Evolutionary conservation across 768 basidiomycete species (phyloP), one percentile per base, ranked within the genome.

Genomic region (Filobasidium wieringae): DNA sequence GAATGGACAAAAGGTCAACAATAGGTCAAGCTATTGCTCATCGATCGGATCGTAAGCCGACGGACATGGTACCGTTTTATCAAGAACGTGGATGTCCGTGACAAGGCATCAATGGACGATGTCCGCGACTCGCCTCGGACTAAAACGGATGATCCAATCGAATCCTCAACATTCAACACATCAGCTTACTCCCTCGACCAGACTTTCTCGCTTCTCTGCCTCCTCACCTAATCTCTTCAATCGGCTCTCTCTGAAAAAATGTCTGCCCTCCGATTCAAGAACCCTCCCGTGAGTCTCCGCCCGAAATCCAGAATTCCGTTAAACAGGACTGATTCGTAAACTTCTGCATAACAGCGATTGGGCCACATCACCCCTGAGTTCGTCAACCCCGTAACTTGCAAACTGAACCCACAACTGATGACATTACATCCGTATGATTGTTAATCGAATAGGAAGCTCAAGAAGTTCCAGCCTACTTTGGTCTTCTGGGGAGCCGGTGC

Each of bases 401-500:
- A 11, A 40, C 11, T 40, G n/a, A n/a, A n/a, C n/a, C n/a, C n/a
- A 40, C 22, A 11, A 4, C 37, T 11, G 17, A 22, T 22, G 22
- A 40, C 37, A 40, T 22, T 11, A 15, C 37, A n/a, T n/a, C n/a
- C n/a, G n/a, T n/a, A n/a, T n/a, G n/a, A n/a, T n/a, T n/a, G n/a
- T 40, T 40, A 15, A 40, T 40, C 37, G n/a, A n/a, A 11, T 11
- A 40, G 37, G 37, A 47, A 47, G 24, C n/a, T 57, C 43, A 24
- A 27, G 30, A 37, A 36, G n/a, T 57, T 57, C 55, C 41, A 41
- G 22, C 55, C 55, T 17, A 49, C 55, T 19, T 17, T 57, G 30
- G 31, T 34, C 31, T 31, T 27, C 45, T 57, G 55, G 55, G 55
- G 43, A 41, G 55, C 39, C n/a, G 55, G 55, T 34, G 43, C 47